Evolutionary conservation across 371 early-diverging fungal genomes (phyloP).

Genomic region (Mortierella sp.): DNA sequence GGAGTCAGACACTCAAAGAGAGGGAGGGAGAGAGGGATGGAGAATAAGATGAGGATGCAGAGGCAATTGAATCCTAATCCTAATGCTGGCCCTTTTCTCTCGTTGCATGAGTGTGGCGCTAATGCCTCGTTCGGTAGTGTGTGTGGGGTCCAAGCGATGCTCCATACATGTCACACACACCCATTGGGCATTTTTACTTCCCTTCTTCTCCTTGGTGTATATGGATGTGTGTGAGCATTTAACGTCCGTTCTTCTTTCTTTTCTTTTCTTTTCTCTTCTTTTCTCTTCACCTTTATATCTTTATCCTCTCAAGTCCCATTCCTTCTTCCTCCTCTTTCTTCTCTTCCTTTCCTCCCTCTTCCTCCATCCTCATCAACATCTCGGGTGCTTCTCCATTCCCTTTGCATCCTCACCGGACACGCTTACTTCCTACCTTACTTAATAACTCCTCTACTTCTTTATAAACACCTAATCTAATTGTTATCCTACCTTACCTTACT

Average conservation of each 20-base stretch:
- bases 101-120: no score
- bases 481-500: not conserved
- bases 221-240: no score
- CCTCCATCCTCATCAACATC: not conserved
- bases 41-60: not conserved
- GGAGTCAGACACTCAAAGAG: no score
- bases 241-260: not conserved
- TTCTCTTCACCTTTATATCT: not conserved
- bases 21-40: not conserved
- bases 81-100: not conserved
- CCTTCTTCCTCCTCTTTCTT: not conserved
- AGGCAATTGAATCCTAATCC: not conserved
- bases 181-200: no score
- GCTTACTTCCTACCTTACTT: not conserved
- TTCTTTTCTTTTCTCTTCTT: not conserved
- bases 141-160: no score
- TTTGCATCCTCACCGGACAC: not conserved
- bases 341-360: not conserved
- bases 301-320: slow-evolving; percentile 1
- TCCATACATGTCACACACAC: no score
- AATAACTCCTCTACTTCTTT: not conserved
- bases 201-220: no score
- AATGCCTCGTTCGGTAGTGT: no score
- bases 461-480: not conserved
- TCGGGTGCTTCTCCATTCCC: not conserved